A percentile compares a stretch with the other conserved stretches of the same genome.
Conservation (phyloP, 2,329 filamentous ascomycete genomes). For the Diaporthe citriasiana region DNA sequence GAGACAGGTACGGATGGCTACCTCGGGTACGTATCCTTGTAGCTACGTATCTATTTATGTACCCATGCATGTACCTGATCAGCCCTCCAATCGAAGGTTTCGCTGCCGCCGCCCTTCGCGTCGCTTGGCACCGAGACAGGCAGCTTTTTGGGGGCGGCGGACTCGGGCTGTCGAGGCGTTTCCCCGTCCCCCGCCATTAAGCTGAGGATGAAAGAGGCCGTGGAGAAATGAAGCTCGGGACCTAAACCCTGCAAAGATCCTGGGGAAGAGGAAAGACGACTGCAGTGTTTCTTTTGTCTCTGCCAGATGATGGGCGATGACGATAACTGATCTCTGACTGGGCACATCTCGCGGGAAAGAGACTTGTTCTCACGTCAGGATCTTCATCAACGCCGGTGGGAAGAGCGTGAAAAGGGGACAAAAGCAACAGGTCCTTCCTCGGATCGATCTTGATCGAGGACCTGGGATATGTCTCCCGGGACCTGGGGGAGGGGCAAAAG, state of each 20-base stretch:
- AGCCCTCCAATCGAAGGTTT: conserved; percentile 20
- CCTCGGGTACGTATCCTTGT: conserved; percentile 12
- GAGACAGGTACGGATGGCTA: conserved; percentile 30
- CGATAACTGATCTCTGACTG: neutral
- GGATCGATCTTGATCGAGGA: conserved; percentile 9
- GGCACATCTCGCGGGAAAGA: neutral
- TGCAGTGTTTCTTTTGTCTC: neutral
- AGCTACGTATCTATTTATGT: neutral
- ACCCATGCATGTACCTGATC: neutral
- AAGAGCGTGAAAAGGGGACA: neutral
- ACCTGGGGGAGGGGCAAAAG: neutral
- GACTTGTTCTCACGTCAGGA: neutral
- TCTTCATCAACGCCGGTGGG: neutral
- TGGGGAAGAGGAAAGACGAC: neutral
- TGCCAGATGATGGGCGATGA: neutral
- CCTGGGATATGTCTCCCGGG: neutral
- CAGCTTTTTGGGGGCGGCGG: conserved; percentile 6
- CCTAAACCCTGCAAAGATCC: neutral
- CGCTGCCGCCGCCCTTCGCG: conserved; percentile 14
- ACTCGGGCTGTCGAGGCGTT: conserved; percentile 19
- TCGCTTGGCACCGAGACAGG: conserved; percentile 25
- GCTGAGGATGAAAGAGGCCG: neutral
- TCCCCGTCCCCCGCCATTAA: conserved; percentile 9
- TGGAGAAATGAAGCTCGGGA: neutral
- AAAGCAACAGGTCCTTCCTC: neutral